A percentile compares a stretch with the other conserved stretches of the same genome.
These are phyloP conservation scores for Epichloe uncinata DNA, from an alignment of 2,329 filamentous ascomycete species.

Conservation along the genomic window DNA sequence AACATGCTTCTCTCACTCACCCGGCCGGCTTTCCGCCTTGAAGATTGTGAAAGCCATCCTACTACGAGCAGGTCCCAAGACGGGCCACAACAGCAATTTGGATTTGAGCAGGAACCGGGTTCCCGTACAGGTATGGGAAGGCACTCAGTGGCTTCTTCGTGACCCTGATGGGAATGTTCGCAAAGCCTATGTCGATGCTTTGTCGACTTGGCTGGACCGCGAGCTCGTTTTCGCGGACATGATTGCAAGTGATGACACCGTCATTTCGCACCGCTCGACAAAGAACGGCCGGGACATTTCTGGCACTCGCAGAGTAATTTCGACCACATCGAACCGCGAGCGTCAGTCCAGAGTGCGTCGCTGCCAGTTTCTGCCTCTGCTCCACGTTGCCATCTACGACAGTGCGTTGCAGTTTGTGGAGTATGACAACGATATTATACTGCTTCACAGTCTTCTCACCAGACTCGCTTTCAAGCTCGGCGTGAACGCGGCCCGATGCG, in stretches of 20 bases:
- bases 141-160: conserved; percentile 84
- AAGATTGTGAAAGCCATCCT: conserved; percentile 73
- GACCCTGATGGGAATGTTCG: conserved; percentile 68
- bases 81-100: conserved; percentile 42
- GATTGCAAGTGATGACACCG: conserved; percentile 43
- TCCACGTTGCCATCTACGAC: conserved; percentile 86
- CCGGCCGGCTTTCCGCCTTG: conserved; percentile 52
- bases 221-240: conserved; percentile 60
- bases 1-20: conserved; percentile 37
- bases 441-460: conserved; percentile 64
- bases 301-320: conserved; percentile 50
- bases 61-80: conserved; percentile 60
- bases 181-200: conserved; percentile 71
- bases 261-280: conserved; percentile 30
- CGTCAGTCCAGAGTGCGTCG: conserved; percentile 35
- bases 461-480: conserved; percentile 66
- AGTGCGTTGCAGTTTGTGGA: conserved; percentile 62
- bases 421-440: conserved; percentile 59
- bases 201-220: conserved; percentile 73
- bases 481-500: conserved; percentile 65
- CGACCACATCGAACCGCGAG: conserved; percentile 51
- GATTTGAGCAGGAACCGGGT: conserved; percentile 62
- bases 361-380: conserved; percentile 64
- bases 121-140: conserved; percentile 79
- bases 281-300: conserved; percentile 28